A percentile compares a stretch with the other conserved stretches of the same genome.
Conservation (phyloP, 768 basidiomycete species). For the Pleurotus cornucopiae region DNA sequence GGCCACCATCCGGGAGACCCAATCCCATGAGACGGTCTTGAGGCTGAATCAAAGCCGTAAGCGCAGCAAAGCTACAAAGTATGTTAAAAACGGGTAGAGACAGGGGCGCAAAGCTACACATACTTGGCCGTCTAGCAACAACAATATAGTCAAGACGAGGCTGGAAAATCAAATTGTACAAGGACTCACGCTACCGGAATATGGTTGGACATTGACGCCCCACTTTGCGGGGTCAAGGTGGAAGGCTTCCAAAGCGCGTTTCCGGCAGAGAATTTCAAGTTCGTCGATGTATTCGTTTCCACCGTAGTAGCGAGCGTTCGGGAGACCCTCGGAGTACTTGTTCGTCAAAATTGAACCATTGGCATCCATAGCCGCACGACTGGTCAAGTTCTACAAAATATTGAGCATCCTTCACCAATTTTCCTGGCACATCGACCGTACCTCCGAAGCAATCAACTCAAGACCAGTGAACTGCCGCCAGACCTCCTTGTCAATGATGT, state of each 20-base stretch:
- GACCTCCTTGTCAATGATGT: slow-evolving; percentile 98
- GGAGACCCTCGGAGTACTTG: slow-evolving; percentile 99
- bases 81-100: slow-evolving; percentile 11
- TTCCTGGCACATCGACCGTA: slow-evolving; percentile 26
- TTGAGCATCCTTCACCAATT: slow-evolving; percentile 2
- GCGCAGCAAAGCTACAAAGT: slow-evolving; percentile 78
- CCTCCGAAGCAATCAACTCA: slow-evolving; percentile 99
- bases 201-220: slow-evolving; percentile 99
- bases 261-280: slow-evolving; percentile 90
- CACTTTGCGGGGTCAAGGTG: slow-evolving; percentile 88
- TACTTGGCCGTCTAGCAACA: slow-evolving; percentile 14
- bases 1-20: slow-evolving; percentile 95
- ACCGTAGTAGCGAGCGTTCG: slow-evolving; percentile 94
- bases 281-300: slow-evolving; percentile 98
- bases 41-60: slow-evolving; percentile 94
- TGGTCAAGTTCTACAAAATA: slow-evolving; percentile 81
- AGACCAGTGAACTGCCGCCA: slow-evolving; percentile 98
- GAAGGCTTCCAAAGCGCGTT: slow-evolving; percentile 95
- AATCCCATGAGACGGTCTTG: slow-evolving; percentile 99
- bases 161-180: neutral
- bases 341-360: slow-evolving; percentile 98
- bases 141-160: neutral
- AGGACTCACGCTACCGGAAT: slow-evolving; percentile 79
- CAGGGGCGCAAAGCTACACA: neutral
- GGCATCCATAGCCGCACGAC: slow-evolving; percentile 93